Base-by-base conservation (phyloP, 1,284 basidiomycete genomes). In the Sanghuangporus weigelae region DNA sequence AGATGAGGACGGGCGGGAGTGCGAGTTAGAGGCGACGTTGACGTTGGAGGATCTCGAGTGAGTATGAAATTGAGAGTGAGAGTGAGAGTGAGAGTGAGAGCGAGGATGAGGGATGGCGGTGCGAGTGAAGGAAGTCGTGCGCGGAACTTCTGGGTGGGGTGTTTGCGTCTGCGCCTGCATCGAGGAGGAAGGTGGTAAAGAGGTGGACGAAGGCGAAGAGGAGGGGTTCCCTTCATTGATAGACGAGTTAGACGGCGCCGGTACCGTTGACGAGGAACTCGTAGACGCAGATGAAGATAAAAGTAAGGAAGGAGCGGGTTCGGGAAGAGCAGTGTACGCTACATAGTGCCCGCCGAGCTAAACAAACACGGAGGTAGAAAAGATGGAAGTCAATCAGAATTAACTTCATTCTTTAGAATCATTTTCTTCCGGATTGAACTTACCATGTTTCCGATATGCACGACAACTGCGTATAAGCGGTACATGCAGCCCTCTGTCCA, bases 381-480 rank as follows among this genome's bases (percentile, higher is more conserved):
- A 51, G 14, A 49, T 38, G 31, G 26, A 49, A 56, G 31, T 46
- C 14, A 56, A 6, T 46, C 14, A 46, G 49, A 51, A 51, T 7
- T 4, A 21, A 36, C 35, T 26, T 54, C 53, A 38, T 4, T n/a
- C 2, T 21, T n/a, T 49, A 10, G 21, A 19, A 16, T n/a, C n/a
- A 19, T 8, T 49, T 10, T 16, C 14, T 14, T 49, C 10, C 23
- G 21, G 10, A 26, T 51, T 12, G 31, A 66, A 76, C 80, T 62
- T 63, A 93, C 89, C 89, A 96, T 94, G 70, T 88, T 89, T 26
- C 94, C 94, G 62, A 93, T 87, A 74, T 97, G 95, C 57, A 96
- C 93, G 3, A 97, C 92, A 2, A 96, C 90, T 26, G 93, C 91
- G 73, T 90, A 90, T 59, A 92, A 70, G 53, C 87, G 78, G 74